phyloP scores from a whole-genome alignment of 805 yeast genomes.

The Candida nanaspora region DNA sequence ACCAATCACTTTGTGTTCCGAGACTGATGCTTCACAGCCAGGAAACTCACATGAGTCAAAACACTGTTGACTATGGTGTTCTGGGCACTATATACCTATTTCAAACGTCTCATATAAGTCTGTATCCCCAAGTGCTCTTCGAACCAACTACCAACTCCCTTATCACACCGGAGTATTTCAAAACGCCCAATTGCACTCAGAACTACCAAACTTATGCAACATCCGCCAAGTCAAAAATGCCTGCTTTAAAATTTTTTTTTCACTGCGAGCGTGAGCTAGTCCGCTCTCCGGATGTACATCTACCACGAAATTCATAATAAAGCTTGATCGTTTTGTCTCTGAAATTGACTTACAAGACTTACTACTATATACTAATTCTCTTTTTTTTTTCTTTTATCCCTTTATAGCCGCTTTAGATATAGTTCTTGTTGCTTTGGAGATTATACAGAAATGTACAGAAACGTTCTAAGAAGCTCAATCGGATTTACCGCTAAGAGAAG shows the following conservation, averaged over 20 bases:
- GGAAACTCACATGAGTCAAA: neutral
- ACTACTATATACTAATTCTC: too few species aligned
- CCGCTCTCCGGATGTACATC: constrained; percentile 1
- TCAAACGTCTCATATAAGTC: too few species aligned
- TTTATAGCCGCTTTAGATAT: neutral
- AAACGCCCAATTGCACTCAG: too few species aligned
- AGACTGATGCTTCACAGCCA: neutral
- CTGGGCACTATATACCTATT: too few species aligned
- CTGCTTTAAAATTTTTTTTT: neutral
- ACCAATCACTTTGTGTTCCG: neutral
- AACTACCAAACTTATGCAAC: too few species aligned
- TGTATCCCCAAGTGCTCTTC: too few species aligned
- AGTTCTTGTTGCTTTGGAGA: neutral
- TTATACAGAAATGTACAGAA: neutral
- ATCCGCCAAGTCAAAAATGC: neutral
- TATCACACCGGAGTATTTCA: too few species aligned
- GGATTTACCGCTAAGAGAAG: neutral
- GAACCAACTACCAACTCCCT: too few species aligned
- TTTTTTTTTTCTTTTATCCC: neutral
- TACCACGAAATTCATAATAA: neutral
- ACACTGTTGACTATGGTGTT: too few species aligned
- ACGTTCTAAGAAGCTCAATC: neutral
- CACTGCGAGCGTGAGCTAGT: too few species aligned
- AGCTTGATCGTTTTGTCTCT: neutral
- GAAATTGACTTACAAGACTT: too few species aligned